Evolutionary conservation across 1,284 basidiomycete species (phyloP), one percentile per base, ranked within the genome.

Genomic region (Gymnopus androsaceus): DNA sequence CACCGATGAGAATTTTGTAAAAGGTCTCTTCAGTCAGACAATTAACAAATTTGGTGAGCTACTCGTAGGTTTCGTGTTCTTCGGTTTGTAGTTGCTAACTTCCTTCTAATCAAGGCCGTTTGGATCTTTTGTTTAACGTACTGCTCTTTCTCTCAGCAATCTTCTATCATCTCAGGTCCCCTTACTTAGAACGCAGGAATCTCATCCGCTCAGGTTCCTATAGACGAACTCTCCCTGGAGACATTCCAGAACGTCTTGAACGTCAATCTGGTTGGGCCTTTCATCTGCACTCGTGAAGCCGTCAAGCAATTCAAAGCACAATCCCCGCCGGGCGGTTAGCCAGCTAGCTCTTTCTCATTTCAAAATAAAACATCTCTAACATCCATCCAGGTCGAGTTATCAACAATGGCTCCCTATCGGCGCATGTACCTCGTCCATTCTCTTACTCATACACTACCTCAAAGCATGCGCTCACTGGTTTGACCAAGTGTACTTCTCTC

Each of bases 61-160:
- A n/a, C n/a, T 31, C 6, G 28, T 49, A 23, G 5, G 53, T 14
- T 28, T 25, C 12, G 21, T 19, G 28, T 51, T 19, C 27, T 30
- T 11, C 15, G 28, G 11, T 30, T 33, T 57, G n/a, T 30, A 41
- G 40, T 36, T 12, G 25, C 42, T 40, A 28, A 40, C 27, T 7
- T 21, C 9, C 17, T 37, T 4, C 40, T 27, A 25, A 56, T n/a
- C 25, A 59, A 88, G 87, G 86, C 5, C 77, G 86, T 2, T 65
- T 93, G 21, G 90, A 94, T 66, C 63, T 92, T n/a, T 64, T 90
- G 15, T 94, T 93, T 75, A 93, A 94, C 67, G 90, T 87, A 64
- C 28, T 30, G 15, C n/a, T 45, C 62, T 30, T 1, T 50, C 49
- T 37, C 49, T 12, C 37, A 41, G 12, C 38, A 58, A 36, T 25